phyloP scores from a whole-genome alignment of 306 rosid species.

The Vigna angularis region DNA sequence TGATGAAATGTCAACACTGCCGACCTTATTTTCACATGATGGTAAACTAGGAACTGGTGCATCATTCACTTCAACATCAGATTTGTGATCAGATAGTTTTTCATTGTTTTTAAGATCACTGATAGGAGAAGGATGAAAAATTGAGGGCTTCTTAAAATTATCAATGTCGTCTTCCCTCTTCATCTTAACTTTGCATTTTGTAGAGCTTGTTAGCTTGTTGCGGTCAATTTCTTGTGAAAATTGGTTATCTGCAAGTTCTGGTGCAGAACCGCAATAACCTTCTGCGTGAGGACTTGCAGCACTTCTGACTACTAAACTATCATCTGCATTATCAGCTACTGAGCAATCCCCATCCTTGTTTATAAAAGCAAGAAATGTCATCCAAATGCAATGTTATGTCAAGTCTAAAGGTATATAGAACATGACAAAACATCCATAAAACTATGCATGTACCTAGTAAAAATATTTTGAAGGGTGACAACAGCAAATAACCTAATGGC shows the following conservation, averaged over 20 bases:
- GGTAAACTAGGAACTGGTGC: constrained; percentile 47
- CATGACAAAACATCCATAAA: constrained; percentile 20
- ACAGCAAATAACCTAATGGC: constrained; percentile 3
- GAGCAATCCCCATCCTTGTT: constrained; percentile 64
- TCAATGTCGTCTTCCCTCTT: constrained; percentile 60
- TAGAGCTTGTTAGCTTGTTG: constrained; percentile 50
- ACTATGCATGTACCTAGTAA: constrained; percentile 36
- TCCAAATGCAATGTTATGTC: constrained; percentile 39
- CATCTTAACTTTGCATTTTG: constrained; percentile 51
- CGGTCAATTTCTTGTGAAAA: constrained; percentile 52
- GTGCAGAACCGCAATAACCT: constrained; percentile 50
- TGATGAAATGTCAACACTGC: constrained; percentile 52
- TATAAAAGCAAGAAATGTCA: constrained; percentile 55
- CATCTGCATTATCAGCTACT: constrained; percentile 46
- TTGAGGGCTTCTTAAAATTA: constrained; percentile 53
- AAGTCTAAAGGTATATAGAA: constrained; percentile 43
- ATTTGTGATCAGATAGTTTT: constrained; percentile 54
- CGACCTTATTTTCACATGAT: constrained; percentile 58
- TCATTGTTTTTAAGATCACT: constrained; percentile 55
- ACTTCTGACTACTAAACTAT: constrained; percentile 50
- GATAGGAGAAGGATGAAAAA: constrained; percentile 56
- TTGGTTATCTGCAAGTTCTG: constrained; percentile 56
- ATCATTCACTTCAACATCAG: constrained; percentile 56
- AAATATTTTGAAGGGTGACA: constrained; percentile 18
- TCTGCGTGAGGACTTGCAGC: constrained; percentile 48